These are phyloP conservation scores for Aureobasidium sp. DNA, from an alignment of 2,329 filamentous ascomycete genomes.

Conservation along the genomic window DNA sequence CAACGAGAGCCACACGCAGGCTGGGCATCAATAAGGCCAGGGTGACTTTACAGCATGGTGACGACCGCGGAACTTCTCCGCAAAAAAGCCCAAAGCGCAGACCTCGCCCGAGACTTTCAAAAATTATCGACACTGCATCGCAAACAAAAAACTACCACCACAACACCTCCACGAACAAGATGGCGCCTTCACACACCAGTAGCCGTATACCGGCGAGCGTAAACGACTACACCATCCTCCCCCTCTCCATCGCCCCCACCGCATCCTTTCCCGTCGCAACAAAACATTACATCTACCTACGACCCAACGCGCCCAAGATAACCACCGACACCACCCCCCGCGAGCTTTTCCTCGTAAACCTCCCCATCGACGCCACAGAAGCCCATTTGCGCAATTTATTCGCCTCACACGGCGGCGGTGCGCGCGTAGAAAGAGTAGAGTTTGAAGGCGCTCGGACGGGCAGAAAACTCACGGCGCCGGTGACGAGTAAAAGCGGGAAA, in stretches of 20 bases:
- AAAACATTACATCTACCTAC: conserved; percentile 80
- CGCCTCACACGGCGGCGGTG: conserved; percentile 62
- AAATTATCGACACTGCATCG: not conserved
- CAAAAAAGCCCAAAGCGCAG: not conserved
- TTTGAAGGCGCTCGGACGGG: conserved; percentile 60
- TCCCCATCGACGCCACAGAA: conserved; percentile 77
- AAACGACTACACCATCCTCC: conserved; percentile 61
- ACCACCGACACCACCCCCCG: conserved; percentile 66
- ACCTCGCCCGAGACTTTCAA: not conserved
- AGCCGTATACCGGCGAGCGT: conserved; percentile 30
- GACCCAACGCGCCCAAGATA: conserved; percentile 72
- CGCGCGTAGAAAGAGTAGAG: conserved; percentile 67
- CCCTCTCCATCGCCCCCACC: conserved; percentile 58
- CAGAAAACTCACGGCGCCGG: conserved; percentile 29
- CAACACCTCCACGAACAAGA: conserved; percentile 7
- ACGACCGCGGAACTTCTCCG: not conserved
- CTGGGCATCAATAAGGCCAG: not conserved
- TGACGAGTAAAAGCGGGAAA: conserved; percentile 36
- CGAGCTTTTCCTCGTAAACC: conserved; percentile 84
- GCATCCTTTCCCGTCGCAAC: conserved; percentile 55
- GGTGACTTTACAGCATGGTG: not conserved
- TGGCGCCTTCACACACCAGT: conserved; percentile 17
- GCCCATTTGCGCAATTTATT: conserved; percentile 71
- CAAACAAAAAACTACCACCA: not conserved
- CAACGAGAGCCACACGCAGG: no score